A percentile compares a stretch with the other conserved stretches of the same genome.
These are phyloP conservation scores for Xylariaceae sp. DNA, from an alignment of 2,329 filamentous ascomycete genomes.

Conservation along the genomic window DNA sequence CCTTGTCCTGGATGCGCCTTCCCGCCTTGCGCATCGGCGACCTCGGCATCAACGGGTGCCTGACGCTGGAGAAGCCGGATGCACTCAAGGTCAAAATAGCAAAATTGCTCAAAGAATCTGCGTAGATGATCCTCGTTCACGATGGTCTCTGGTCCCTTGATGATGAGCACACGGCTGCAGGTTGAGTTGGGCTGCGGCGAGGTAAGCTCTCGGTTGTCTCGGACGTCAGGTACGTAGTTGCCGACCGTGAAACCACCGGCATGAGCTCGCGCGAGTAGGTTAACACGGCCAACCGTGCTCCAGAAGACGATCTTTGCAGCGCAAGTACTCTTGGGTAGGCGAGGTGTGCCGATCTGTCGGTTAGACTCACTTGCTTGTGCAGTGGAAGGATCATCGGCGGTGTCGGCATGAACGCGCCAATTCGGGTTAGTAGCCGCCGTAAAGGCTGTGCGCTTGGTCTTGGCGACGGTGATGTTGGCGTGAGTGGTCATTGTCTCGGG, in stretches of 20 bases:
- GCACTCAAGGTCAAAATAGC: conserved; percentile 7
- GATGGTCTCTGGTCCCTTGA: neutral
- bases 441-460: too few relatives aligned
- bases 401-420: too few relatives aligned
- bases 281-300: neutral
- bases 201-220: conserved; percentile 2
- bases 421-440: too few relatives aligned
- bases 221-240: neutral
- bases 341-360: too few relatives aligned
- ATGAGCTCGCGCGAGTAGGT: neutral
- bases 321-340: neutral
- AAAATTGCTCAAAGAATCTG: neutral
- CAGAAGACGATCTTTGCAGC: conserved; percentile 14
- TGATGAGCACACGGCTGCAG: conserved; percentile 6
- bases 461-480: too few relatives aligned
- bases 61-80: too few relatives aligned
- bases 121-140: neutral
- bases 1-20: neutral
- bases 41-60: too few relatives aligned
- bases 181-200: neutral
- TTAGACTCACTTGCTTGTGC: too few relatives aligned
- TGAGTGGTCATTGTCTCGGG: too few relatives aligned
- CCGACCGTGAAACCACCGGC: neutral
- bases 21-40: too few relatives aligned
- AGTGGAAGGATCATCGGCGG: too few relatives aligned